A percentile compares a stretch with the other conserved stretches of the same genome.
Evolutionary conservation across 257 asterid species (phyloP).

Genomic region (Solanum tacnaense): DNA sequence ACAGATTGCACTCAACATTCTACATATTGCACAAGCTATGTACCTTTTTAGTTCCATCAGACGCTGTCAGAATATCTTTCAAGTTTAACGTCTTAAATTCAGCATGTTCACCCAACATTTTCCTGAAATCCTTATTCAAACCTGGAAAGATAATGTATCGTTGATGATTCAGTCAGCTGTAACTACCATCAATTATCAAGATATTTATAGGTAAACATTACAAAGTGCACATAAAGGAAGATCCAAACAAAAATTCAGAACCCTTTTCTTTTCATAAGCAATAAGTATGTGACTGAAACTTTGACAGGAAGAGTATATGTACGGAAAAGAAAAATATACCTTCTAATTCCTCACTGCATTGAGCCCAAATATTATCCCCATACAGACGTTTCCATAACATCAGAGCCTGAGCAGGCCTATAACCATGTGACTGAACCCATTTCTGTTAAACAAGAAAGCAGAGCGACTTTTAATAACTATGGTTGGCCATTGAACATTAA

Average conservation of each 20-base stretch:
- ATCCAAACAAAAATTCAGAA: neutral
- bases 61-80: constrained; percentile 60
- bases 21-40: neutral
- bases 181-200: neutral
- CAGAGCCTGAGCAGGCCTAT: constrained; percentile 82
- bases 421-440: constrained; percentile 85
- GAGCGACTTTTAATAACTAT: neutral
- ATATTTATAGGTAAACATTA: neutral
- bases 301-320: neutral
- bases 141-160: constrained; percentile 29
- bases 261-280: neutral
- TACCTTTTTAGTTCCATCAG: constrained; percentile 98
- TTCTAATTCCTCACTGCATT: constrained; percentile 52
- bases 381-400: constrained; percentile 94
- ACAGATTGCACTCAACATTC: neutral
- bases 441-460: constrained; percentile 36
- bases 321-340: constrained; percentile 24
- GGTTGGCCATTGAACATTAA: neutral
- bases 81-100: constrained; percentile 52
- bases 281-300: neutral
- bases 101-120: constrained; percentile 62
- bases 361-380: constrained; percentile 73
- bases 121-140: constrained; percentile 78
- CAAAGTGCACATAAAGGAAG: neutral
- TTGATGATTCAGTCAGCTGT: neutral